Base-by-base conservation (phyloP, 2,329 filamentous ascomycete species). In the Verticillium klebahnii region DNA sequence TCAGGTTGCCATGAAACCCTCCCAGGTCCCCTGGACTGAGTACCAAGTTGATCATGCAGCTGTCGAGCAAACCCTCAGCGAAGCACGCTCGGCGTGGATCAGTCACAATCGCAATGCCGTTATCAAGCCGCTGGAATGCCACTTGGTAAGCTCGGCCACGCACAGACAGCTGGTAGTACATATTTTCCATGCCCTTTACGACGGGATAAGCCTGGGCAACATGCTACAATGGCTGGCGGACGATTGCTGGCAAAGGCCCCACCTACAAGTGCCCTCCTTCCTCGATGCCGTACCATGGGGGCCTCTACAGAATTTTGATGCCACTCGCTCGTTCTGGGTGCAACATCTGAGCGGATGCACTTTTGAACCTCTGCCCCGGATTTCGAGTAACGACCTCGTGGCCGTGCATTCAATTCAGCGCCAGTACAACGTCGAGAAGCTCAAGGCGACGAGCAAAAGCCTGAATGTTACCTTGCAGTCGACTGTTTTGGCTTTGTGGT, bases 101-200 rank as follows among this genome's bases (percentile, higher is more conserved):
- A 63, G 69, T 1, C 70, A 70, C 1, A 90, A 91, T 63, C 69
- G 71, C 5, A 70, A 74, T 1, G 74, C 83, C 4, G 64, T 89
- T 1, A 67, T 69, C 2, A 74, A 72, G 7, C 88, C 88, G 0
- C 71, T 89, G 5, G 78, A 86, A 60, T 64, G 87, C 2, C 69
- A 82, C 1, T 60, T 82, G 0, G 63, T 85, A 2, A 61, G 66
- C 1, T 57, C 69, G 5, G 59, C 62, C 0, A 66, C 65, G 1
- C 67, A 66, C 1, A 68, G 68, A 7, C 65, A 80, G 0, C 74
- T 96, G 36, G 74, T 81, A 2, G 69, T 96, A 2, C 83, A 89
- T 56, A 87, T 96, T 0, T 96, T 97, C 74, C 93, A 97, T 71
- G 92, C 85, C 0, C 73, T 97, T 0, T 97, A 97, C 68, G 93